Evolutionary conservation across 768 basidiomycete species (phyloP).

Genomic region (Rhodosporidiobolus sp.): DNA sequence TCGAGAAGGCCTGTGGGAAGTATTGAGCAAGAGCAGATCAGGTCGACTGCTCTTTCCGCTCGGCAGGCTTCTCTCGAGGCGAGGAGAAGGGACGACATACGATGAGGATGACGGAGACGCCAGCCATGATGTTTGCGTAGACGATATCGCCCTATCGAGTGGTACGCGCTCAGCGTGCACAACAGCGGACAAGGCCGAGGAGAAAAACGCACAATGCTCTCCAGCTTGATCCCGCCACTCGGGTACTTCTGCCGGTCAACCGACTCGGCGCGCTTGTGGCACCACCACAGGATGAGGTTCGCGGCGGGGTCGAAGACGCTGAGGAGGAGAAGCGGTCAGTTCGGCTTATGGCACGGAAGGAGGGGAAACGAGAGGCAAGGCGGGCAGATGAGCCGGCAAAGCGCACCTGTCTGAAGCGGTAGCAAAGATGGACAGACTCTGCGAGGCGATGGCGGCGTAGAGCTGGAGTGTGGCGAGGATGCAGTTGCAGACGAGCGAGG

Average conservation of each 20-base stretch:
- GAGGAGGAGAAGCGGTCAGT: too few species aligned
- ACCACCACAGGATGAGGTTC: conserved; percentile 54
- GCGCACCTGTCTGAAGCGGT: conserved; percentile 69
- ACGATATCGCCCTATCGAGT: conserved; percentile 22
- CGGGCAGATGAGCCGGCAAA: too few species aligned
- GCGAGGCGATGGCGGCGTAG: conserved; percentile 81
- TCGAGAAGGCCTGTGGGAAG: conserved; percentile 63
- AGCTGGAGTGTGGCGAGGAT: conserved; percentile 52
- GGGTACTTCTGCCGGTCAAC: conserved; percentile 83
- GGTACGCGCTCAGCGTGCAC: neutral
- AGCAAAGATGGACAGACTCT: conserved; percentile 79
- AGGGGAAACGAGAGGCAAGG: too few species aligned
- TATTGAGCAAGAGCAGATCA: neutral
- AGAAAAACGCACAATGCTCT: conserved; percentile 8
- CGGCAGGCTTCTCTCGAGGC: neutral
- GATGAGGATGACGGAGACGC: conserved; percentile 24
- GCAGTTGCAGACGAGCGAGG: conserved; percentile 69
- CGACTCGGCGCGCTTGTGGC: conserved; percentile 67
- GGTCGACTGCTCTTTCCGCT: too few species aligned
- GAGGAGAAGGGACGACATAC: conserved; percentile 5
- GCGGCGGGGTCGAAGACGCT: conserved; percentile 48
- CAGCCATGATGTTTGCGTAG: conserved; percentile 24
- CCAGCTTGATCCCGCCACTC: conserved; percentile 49
- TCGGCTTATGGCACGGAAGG: too few species aligned
- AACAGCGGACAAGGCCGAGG: conserved; percentile 67